These are phyloP conservation scores for Eutrema yunnanense DNA, from an alignment of 345 rosid species.

Conservation along the genomic window DNA sequence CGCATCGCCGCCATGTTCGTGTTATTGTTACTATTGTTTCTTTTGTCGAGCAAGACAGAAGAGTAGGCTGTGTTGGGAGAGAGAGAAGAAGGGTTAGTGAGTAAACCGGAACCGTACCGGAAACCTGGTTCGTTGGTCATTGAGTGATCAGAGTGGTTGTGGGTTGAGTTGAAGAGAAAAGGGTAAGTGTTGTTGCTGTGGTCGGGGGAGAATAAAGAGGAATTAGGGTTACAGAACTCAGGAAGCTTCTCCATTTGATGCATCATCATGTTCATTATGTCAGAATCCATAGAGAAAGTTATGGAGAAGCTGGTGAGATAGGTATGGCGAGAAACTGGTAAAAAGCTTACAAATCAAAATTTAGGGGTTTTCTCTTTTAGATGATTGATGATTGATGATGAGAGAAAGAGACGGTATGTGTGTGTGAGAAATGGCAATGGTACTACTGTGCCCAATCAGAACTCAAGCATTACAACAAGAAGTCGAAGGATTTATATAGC, in stretches of 20 bases:
- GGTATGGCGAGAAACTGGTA: constrained; percentile 22
- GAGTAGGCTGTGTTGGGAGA: constrained; percentile 24
- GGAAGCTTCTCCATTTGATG: constrained; percentile 66
- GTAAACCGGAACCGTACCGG: constrained; percentile 22
- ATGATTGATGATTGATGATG: constrained; percentile 19
- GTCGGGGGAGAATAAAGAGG: constrained; percentile 8
- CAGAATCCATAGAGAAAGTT: constrained; percentile 27
- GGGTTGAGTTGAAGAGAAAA: constrained; percentile 21
- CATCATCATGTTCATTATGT: constrained; percentile 53
- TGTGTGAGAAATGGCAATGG: constrained; percentile 16
- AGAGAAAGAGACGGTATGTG: constrained; percentile 23
- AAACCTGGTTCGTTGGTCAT: constrained; percentile 21
- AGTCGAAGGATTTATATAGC: constrained; percentile 38
- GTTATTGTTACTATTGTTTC: constrained; percentile 25
- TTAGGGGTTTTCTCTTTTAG: constrained; percentile 16
- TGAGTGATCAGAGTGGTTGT: constrained; percentile 16
- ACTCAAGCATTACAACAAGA: constrained; percentile 26
- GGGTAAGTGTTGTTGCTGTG: constrained; percentile 18
- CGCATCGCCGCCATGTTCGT: constrained; percentile 64
- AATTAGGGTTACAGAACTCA: constrained; percentile 35
- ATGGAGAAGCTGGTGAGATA: constrained; percentile 25
- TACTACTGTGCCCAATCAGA: constrained; percentile 28
- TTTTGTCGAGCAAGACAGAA: constrained; percentile 26
- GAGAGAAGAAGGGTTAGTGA: constrained; percentile 15
- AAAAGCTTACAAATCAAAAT: background rate